Base-by-base conservation (phyloP, 2,329 filamentous ascomycete genomes). In the Trichoderma sp. region DNA sequence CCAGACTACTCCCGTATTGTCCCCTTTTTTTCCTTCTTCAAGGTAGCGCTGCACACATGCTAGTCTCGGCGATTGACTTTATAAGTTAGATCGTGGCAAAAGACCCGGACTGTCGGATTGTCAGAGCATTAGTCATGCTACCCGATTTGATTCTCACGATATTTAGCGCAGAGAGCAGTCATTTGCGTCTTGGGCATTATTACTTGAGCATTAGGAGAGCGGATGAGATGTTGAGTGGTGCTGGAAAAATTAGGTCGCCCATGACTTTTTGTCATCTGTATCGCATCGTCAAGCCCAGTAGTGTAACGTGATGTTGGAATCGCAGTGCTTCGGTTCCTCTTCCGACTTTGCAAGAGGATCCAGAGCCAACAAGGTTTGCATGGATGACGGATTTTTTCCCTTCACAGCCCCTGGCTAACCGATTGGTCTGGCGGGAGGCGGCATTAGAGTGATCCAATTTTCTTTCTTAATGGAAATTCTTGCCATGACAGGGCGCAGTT, bases 61-160 rank as follows among this genome's bases (percentile, higher is more conserved):
- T 69, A 69, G 67, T 53, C 57, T 69, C 67, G 67, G 67, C 67
- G 67, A 68, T 68, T 59, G 53, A 59, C 65, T 28, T 59, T 59
- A 47, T 3, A 17, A 68, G 65, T 68, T 68, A 68, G 55, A 47
- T 50, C 53, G 34, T 30, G 36, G 36, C 26, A 57, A 50, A 59
- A 65, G 23, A 12, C 17, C 62, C 47, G 34, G 36, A 62, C 26
- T 50, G 43, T 28, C 28, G 36, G 39, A 43, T 43, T 50, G n/a
- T 20, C 43, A 32, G 28, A 32, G 28, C 47, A 64, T 67, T 67
- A 67, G 64, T 39, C 30, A 53, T 36, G 43, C 28, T 30, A 15
- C n/a, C 13, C 62, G 11, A 13, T 50, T 34, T 13, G 39, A 30
- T 20, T 26, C 63, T 65, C 43, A 26, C 43, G 28, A 65, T 55